Evolutionary conservation across 1,284 basidiomycete species (phyloP).

Genomic region (Pseudozyma sp.): DNA sequence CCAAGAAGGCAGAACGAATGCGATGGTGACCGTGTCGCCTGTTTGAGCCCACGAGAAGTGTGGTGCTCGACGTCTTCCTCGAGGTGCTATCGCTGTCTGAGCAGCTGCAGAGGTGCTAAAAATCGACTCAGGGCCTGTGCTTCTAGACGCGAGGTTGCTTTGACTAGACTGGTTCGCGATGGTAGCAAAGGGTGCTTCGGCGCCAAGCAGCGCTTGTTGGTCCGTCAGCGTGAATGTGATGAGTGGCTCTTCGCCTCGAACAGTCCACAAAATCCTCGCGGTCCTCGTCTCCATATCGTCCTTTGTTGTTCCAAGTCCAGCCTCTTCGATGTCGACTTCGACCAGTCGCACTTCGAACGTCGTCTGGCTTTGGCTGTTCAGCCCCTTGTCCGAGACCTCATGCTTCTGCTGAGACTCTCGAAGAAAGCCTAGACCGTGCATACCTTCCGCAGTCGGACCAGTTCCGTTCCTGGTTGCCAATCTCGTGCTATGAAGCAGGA

Average conservation of each 20-base stretch:
- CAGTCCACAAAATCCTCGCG: constrained; percentile 15
- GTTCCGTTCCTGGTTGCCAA: not conserved
- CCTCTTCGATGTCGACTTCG: constrained; percentile 7
- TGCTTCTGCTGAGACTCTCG: not conserved
- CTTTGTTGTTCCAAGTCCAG: not conserved
- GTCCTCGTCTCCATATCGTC: not conserved
- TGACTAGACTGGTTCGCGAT: not conserved
- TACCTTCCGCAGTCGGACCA: constrained; percentile 5
- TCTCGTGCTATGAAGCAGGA: constrained; percentile 24
- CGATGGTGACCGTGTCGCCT: constrained; percentile 81
- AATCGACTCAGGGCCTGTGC: not conserved
- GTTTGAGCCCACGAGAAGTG: constrained; percentile 90
- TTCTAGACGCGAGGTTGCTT: not conserved
- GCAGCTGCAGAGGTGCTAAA: constrained; percentile 63
- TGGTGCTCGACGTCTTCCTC: constrained; percentile 28
- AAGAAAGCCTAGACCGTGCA: constrained; percentile 35
- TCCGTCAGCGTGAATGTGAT: constrained; percentile 31
- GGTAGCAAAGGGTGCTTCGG: constrained; percentile 27
- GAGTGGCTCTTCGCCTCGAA: constrained; percentile 42
- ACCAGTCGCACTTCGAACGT: constrained; percentile 39
- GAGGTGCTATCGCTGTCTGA: not conserved
- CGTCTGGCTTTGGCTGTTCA: constrained; percentile 4
- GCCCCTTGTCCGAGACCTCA: not conserved
- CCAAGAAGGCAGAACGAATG: constrained; percentile 80
- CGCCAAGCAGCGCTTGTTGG: constrained; percentile 19